Evolutionary conservation across 192 early-diverging fungal species (phyloP).

Genomic region (Gamsiella multidivaricata): DNA sequence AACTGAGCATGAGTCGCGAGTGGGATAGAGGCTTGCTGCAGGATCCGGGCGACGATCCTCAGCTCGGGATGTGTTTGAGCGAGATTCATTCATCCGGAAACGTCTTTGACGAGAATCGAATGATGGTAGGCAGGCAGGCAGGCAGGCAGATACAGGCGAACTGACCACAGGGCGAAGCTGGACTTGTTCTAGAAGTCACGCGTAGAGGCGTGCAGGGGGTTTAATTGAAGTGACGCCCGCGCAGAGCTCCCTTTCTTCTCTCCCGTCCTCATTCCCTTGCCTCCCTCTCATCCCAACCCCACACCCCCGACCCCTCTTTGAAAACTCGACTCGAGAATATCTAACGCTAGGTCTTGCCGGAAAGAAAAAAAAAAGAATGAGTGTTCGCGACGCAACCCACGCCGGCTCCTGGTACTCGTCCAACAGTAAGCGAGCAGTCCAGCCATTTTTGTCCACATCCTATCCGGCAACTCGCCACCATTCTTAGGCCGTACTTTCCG

Average conservation of each 20-base stretch:
- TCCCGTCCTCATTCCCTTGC: neutral
- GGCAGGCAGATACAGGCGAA: neutral
- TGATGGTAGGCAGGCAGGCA: neutral
- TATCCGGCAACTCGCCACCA: neutral
- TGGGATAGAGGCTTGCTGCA: slow-evolving; percentile 22
- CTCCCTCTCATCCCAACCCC: neutral
- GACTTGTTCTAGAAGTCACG: neutral
- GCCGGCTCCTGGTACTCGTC: slow-evolving; percentile 79
- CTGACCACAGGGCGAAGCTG: slow-evolving; percentile 2
- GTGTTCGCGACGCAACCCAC: slow-evolving; percentile 63
- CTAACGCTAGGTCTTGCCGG: too few species aligned
- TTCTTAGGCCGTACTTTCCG: too few species aligned
- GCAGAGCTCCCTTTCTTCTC: neutral
- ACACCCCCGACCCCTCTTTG: neutral
- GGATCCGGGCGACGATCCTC: slow-evolving; percentile 25
- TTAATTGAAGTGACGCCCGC: too few species aligned
- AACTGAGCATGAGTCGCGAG: slow-evolving; percentile 1
- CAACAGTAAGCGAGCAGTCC: slow-evolving; percentile 57
- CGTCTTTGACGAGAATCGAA: neutral
- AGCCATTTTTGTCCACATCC: too few species aligned
- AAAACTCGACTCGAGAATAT: too few species aligned
- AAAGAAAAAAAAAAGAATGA: slow-evolving; percentile 28
- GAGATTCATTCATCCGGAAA: slow-evolving; percentile 22
- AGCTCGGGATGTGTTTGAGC: slow-evolving; percentile 28
- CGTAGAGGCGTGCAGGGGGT: neutral